phyloP scores from a whole-genome alignment of 2,329 filamentous ascomycete species.

The Pseudocercospora musae region DNA sequence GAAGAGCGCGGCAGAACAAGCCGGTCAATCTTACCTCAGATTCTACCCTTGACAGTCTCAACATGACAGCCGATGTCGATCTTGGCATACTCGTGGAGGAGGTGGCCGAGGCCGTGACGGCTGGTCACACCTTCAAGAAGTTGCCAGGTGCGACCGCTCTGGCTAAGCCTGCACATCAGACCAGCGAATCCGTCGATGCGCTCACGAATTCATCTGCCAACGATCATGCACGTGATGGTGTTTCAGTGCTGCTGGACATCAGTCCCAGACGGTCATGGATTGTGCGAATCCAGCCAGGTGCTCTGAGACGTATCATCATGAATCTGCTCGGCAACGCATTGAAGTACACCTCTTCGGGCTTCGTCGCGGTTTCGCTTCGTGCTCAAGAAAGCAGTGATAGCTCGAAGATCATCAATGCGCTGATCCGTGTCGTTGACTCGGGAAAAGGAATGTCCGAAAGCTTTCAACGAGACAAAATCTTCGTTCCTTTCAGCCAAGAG shows the following conservation, averaged over 20 bases:
- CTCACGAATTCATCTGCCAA: neutral
- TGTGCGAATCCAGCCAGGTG: slow-evolving; percentile 46
- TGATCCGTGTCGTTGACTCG: slow-evolving; percentile 30
- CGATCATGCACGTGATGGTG: slow-evolving; percentile 22
- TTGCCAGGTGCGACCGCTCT: slow-evolving; percentile 15
- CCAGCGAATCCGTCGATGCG: slow-evolving; percentile 4
- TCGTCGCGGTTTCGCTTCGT: slow-evolving; percentile 39
- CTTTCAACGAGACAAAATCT: slow-evolving; percentile 33
- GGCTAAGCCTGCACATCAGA: slow-evolving; percentile 6
- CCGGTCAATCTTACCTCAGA: slow-evolving; percentile 30
- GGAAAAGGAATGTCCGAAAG: slow-evolving; percentile 35
- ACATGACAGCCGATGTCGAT: slow-evolving; percentile 40
- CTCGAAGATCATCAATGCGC: slow-evolving; percentile 19
- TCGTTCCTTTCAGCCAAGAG: slow-evolving; percentile 36
- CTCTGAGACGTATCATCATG: slow-evolving; percentile 46
- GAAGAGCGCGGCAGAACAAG: slow-evolving; percentile 27
- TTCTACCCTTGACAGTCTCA: slow-evolving; percentile 28
- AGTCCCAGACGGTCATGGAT: slow-evolving; percentile 40
- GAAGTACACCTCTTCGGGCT: slow-evolving; percentile 46
- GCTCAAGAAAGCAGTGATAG: slow-evolving; percentile 25
- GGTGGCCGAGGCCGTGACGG: slow-evolving; percentile 54
- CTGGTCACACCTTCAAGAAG: slow-evolving; percentile 47
- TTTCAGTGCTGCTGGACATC: slow-evolving; percentile 47
- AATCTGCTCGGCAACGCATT: slow-evolving; percentile 50
- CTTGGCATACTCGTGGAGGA: slow-evolving; percentile 50